Evolutionary conservation across 306 rosid genomes (phyloP).

Genomic region (Vigna nakashimae): DNA sequence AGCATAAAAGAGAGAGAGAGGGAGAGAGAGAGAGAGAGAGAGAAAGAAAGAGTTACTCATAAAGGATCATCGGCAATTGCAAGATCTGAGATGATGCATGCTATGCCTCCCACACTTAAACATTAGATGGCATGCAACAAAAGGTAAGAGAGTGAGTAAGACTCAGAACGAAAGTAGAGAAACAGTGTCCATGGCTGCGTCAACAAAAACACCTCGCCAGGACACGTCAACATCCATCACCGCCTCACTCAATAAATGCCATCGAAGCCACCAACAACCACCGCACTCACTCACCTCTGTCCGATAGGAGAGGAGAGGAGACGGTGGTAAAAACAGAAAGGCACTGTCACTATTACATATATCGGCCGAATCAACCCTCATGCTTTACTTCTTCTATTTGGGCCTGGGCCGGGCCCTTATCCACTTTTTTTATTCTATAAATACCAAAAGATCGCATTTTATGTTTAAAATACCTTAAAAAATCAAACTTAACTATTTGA

Average conservation of each 20-base stretch:
- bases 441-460: too few species aligned
- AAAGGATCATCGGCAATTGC: background rate
- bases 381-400: background rate
- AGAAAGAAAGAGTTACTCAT: too few species aligned
- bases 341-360: background rate
- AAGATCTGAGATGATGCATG: background rate
- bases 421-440: too few species aligned
- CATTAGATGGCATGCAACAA: background rate
- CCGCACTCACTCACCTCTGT: background rate
- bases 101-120: background rate
- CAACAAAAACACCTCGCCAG: conserved; percentile 8
- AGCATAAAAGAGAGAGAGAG: too few species aligned
- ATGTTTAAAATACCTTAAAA: too few species aligned
- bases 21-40: too few species aligned
- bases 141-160: background rate
- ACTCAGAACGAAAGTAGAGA: background rate
- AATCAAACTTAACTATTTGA: too few species aligned
- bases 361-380: background rate
- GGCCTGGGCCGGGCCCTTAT: background rate
- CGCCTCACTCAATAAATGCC: background rate
- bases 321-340: background rate
- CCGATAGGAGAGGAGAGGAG: background rate
- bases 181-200: background rate
- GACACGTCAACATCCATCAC: background rate
- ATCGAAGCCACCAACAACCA: background rate